A percentile compares a stretch with the other conserved stretches of the same genome.
Evolutionary conservation across 495 filamentous ascomycete genomes (phyloP).

Genomic region (Hyaloscypha variabilis): DNA sequence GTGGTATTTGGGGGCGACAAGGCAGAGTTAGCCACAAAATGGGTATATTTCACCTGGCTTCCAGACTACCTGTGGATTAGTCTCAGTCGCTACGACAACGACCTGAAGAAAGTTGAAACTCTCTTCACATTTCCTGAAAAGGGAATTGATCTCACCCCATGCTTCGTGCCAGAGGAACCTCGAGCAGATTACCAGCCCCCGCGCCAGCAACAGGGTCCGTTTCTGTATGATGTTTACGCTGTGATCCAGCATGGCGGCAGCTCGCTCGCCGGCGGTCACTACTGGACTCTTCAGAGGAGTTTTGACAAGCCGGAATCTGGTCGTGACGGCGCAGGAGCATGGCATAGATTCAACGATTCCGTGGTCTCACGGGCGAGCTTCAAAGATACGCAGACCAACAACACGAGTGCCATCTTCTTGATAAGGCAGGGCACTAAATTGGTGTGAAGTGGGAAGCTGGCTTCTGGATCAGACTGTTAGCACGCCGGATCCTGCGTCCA

Average conservation of each 20-base stretch:
- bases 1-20: background rate
- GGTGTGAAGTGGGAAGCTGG: no score
- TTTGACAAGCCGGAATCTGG: constrained; percentile 14
- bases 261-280: constrained; percentile 43
- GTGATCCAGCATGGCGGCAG: constrained; percentile 40
- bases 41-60: background rate
- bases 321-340: constrained; percentile 5
- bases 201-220: constrained; percentile 27
- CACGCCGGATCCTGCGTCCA: no score
- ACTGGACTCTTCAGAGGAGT: constrained; percentile 31
- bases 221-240: constrained; percentile 48
- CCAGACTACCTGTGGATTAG: constrained; percentile 14
- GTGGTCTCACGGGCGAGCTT: background rate
- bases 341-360: constrained; percentile 23
- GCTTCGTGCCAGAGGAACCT: background rate
- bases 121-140: constrained; percentile 33
- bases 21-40: background rate
- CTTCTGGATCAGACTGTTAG: no score
- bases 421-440: background rate
- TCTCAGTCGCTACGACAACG: constrained; percentile 7
- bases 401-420: background rate
- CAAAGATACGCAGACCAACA: background rate
- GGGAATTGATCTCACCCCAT: constrained; percentile 22
- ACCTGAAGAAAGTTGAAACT: background rate
- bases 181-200: constrained; percentile 3